Evolutionary conservation across 305 asterid genomes (phyloP), one percentile per base, ranked within the genome.

Genomic region (Fraxinus latifolia): DNA sequence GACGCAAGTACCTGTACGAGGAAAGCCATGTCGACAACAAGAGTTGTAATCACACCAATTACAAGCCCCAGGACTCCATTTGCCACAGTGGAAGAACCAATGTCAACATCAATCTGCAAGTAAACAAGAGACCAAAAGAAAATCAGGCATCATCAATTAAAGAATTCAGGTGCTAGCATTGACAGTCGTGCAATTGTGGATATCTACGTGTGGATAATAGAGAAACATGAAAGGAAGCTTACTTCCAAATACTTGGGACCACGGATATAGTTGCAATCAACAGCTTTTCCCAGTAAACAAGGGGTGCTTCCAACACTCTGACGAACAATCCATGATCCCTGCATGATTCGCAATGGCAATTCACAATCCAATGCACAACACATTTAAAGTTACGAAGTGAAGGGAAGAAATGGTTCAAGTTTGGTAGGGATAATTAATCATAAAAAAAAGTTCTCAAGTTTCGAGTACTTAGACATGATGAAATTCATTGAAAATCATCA

Each of bases 321-420:
- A 32, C 98, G 99, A 47, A 96, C 99, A 85, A 96, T 96, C 99
- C 99, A 96, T 27, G 99, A 96, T 71, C 99, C 99, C 98, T 96
- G 82, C 71, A 83, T 39, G 47, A 77, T 77, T 72, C 36, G 67
- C 19, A 7, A 14, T 68, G 6, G 33, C 50, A 53, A 73, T 60
- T 39, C 44, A 32, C 53, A 74, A 37, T 73, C 47, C 47, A 79
- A 67, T 3, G 70, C 17, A 29, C 36, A 68, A 77, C 77, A 44
- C n/a, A 19, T 77, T 78, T 33, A 65, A 15, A 9, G 72, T 39
- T 78, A 14, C 50, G 1, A n/a, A 7, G 29, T 23, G 29, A 17
- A 72, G 76, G 15, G 58, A 80, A 68, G 37, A 71, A 77, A 55
- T 15, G 55, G 77, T 65, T 60, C 80, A 14, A 60, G 70, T 23